Evolutionary conservation across 176 grass and related monocot genomes (phyloP).

Genomic region (Cenchrus fungigraminus): DNA sequence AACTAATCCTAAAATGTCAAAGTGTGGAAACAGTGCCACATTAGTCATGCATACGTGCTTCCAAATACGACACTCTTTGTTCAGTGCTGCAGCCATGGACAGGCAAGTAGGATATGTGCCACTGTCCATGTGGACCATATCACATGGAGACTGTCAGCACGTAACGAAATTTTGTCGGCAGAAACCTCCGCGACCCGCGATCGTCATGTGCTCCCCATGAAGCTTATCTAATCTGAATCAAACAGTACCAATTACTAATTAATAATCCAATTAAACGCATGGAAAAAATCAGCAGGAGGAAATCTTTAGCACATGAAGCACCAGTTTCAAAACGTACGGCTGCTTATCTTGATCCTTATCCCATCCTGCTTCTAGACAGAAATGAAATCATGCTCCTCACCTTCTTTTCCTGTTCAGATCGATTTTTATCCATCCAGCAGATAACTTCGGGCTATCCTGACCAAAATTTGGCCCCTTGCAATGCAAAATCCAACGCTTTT

Average conservation of each 20-base stretch:
- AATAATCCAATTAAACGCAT: not conserved
- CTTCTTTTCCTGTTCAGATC: not conserved
- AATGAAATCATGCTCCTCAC: not conserved
- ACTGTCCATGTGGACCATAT: slow-evolving; percentile 15
- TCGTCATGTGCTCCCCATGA: not conserved
- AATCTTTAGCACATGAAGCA: not conserved
- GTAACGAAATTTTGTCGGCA: slow-evolving; percentile 32
- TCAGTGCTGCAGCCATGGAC: not conserved
- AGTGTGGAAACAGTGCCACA: not conserved
- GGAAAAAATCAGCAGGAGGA: not conserved
- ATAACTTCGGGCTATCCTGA: not conserved
- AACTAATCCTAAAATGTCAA: not conserved
- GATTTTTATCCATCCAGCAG: not conserved
- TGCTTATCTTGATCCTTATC: not conserved
- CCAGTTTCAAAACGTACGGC: not conserved
- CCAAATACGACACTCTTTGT: not conserved
- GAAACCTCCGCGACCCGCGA: not conserved
- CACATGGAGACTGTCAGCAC: slow-evolving; percentile 21
- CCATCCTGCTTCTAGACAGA: not conserved
- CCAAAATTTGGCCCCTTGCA: not conserved
- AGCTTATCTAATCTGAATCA: not conserved
- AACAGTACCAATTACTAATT: no score
- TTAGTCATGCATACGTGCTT: not conserved
- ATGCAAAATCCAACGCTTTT: not conserved
- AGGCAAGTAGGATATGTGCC: not conserved